Conservation (phyloP, 2,329 filamentous ascomycete genomes). For the Penicillium sumatraense region DNA sequence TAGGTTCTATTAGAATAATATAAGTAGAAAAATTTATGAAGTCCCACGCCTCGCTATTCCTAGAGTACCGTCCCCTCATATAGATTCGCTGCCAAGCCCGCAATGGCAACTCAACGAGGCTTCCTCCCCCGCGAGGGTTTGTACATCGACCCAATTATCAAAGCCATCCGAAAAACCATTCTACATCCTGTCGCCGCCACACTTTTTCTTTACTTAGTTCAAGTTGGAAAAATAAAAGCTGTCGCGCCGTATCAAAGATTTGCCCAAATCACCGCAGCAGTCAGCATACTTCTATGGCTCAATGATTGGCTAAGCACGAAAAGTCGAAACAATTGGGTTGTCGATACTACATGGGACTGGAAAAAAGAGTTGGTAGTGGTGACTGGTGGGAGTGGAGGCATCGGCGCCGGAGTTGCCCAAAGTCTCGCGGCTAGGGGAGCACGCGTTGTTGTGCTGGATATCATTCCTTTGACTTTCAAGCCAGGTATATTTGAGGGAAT, state of each 20-base stretch:
- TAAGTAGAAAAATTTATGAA: too few species aligned
- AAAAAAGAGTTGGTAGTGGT: conserved; percentile 10
- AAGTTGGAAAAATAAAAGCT: background rate
- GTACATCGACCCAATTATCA: conserved; percentile 26
- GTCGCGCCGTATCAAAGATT: background rate
- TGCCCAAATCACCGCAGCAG: background rate
- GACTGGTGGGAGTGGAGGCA: conserved; percentile 10
- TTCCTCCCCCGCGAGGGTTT: conserved; percentile 23
- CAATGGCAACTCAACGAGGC: background rate
- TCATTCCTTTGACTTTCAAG: conserved; percentile 8
- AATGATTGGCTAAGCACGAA: conserved; percentile 7
- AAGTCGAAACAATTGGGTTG: conserved; percentile 8
- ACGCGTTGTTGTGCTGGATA: conserved; percentile 10
- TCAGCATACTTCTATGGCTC: background rate
- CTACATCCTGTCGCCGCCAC: conserved; percentile 6
- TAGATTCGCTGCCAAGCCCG: background rate
- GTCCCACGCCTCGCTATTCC: too few species aligned
- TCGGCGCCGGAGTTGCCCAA: conserved; percentile 6
- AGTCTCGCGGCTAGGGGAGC: conserved; percentile 3
- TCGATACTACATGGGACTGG: conserved; percentile 8
- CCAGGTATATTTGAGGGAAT: background rate
- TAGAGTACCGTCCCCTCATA: background rate
- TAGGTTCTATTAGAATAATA: too few species aligned
- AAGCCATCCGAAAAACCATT: conserved; percentile 11
- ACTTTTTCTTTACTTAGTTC: background rate